Conservation (phyloP, 164 flowering plant species). For the Vitis rotundifolia region DNA sequence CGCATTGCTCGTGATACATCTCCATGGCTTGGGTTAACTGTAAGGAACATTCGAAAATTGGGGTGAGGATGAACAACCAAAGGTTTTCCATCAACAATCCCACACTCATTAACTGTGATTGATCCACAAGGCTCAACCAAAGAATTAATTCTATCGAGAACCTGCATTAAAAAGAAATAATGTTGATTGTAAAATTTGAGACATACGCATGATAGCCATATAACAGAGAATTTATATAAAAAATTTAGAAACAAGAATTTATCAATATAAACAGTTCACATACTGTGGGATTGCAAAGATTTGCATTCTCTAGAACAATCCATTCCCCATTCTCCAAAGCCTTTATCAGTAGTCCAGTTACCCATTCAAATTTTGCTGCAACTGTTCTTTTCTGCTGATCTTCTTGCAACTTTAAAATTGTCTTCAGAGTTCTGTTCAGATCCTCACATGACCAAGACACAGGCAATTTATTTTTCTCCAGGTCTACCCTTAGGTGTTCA, state of each 20-base stretch:
- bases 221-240: neutral
- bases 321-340: constrained; percentile 96
- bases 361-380: constrained; percentile 94
- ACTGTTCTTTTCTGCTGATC: constrained; percentile 28
- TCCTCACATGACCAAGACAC: constrained; percentile 56
- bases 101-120: constrained; percentile 90
- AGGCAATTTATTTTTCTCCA: constrained; percentile 27
- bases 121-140: constrained; percentile 86
- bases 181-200: neutral
- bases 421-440: constrained; percentile 38
- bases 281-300: constrained; percentile 97
- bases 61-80: constrained; percentile 75
- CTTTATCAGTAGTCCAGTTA: constrained; percentile 69
- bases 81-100: constrained; percentile 82
- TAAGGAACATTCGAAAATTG: constrained; percentile 85
- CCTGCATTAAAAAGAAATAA: constrained; percentile 34
- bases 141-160: constrained; percentile 97
- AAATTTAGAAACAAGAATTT: neutral
- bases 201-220: neutral
- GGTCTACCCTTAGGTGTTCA: constrained; percentile 39
- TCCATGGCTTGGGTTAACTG: constrained; percentile 84
- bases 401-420: constrained; percentile 51
- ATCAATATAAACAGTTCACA: constrained; percentile 4
- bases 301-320: constrained; percentile 95
- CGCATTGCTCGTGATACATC: constrained; percentile 98